phyloP scores from a whole-genome alignment of 192 early-diverging fungal genomes.

The Coemansia sp. region DNA sequence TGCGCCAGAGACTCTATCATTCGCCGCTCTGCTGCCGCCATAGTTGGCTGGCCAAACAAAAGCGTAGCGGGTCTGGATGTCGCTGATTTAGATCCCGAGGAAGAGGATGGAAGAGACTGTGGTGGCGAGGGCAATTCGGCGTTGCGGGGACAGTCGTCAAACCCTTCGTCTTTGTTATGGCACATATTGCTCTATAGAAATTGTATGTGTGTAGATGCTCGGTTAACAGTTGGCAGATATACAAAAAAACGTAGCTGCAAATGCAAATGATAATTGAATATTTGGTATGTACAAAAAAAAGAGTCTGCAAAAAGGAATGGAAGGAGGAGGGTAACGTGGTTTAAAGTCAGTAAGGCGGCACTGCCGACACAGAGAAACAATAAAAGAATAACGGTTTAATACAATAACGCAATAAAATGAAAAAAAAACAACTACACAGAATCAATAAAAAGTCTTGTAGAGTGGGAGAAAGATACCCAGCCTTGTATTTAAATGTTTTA shows the following conservation, averaged over 20 bases:
- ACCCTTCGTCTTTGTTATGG: not conserved
- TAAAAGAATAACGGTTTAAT: too few relatives aligned
- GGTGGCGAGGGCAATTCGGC: not conserved
- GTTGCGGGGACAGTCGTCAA: not conserved
- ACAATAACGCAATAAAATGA: too few relatives aligned
- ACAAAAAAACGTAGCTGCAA: not conserved
- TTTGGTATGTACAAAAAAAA: not conserved
- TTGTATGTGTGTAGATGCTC: not conserved
- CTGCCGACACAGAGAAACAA: too few relatives aligned
- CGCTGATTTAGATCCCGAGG: not conserved
- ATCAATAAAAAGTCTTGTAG: too few relatives aligned
- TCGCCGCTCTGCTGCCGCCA: not conserved
- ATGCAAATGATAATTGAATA: not conserved
- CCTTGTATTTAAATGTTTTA: too few relatives aligned
- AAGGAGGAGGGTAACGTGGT: too few relatives aligned
- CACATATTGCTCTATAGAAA: not conserved
- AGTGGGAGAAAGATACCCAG: too few relatives aligned
- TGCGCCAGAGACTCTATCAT: constrained; percentile 21
- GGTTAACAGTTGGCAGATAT: not conserved
- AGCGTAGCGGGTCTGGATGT: not conserved
- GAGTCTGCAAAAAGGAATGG: not conserved
- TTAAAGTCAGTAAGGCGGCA: too few relatives aligned
- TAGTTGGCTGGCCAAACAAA: not conserved
- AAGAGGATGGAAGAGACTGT: not conserved
- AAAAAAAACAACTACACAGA: too few relatives aligned